A percentile compares a stretch with the other conserved stretches of the same genome.
These are phyloP conservation scores for Sporobolus alterniflorus DNA, from an alignment of 202 grass and related monocot genomes.

Conservation along the genomic window DNA sequence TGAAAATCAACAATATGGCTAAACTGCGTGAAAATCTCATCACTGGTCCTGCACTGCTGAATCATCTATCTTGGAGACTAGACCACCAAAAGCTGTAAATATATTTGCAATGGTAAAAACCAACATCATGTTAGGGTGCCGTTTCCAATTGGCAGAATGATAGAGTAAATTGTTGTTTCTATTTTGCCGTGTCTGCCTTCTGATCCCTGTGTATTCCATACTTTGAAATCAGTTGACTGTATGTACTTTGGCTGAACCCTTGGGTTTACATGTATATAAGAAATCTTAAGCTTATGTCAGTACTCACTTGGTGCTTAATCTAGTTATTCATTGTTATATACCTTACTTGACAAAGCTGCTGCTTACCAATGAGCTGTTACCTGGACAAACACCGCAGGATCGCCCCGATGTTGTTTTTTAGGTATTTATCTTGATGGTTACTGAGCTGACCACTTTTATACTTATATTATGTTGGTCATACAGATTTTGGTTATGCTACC, in stretches of 20 bases:
- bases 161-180: background rate
- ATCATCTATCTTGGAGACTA: background rate
- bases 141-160: background rate
- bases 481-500: no score
- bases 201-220: conserved; percentile 4
- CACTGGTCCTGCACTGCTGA: background rate
- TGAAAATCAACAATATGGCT: background rate
- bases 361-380: no score
- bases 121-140: background rate
- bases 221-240: background rate
- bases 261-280: conserved; percentile 10
- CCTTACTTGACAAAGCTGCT: background rate
- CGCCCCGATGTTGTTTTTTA: no score
- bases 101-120: background rate
- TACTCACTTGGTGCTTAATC: background rate
- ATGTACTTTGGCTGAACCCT: conserved; percentile 19
- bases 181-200: background rate
- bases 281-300: background rate
- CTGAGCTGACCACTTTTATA: no score
- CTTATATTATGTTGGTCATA: no score
- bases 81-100: conserved; percentile 21
- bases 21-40: background rate
- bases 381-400: no score
- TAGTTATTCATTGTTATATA: background rate
- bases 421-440: no score